These are phyloP conservation scores for Didymella segeticola DNA, from an alignment of 2,329 filamentous ascomycete genomes.

Conservation along the genomic window DNA sequence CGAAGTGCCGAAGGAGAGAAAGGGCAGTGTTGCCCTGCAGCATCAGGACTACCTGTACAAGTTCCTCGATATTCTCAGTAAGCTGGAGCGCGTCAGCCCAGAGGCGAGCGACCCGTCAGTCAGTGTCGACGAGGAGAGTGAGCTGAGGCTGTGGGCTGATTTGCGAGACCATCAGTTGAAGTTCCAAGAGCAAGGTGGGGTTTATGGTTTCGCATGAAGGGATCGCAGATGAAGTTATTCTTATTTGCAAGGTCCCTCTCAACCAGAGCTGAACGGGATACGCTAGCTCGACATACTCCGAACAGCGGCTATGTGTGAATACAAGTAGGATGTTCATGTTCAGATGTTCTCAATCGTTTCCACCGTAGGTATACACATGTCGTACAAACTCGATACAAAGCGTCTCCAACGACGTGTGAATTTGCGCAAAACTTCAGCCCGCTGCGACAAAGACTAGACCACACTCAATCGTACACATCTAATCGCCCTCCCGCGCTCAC, in stretches of 20 bases:
- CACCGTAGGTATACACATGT: constrained; percentile 1
- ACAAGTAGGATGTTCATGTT: not conserved
- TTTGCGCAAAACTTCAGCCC: not conserved
- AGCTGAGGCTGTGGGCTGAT: constrained; percentile 79
- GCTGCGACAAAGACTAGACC: not conserved
- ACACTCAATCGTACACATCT: not conserved
- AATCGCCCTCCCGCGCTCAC: constrained; percentile 20
- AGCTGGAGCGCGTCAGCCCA: constrained; percentile 70
- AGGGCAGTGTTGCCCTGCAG: constrained; percentile 60
- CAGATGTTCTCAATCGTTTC: not conserved
- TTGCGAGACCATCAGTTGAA: constrained; percentile 78
- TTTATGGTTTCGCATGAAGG: constrained; percentile 47
- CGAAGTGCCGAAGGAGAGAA: constrained; percentile 63
- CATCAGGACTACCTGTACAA: constrained; percentile 74
- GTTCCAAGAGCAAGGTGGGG: constrained; percentile 71
- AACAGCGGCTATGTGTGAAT: no score
- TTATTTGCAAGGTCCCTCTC: not conserved
- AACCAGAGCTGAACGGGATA: not conserved
- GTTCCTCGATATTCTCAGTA: constrained; percentile 77
- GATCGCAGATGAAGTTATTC: not conserved
- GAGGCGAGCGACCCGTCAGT: constrained; percentile 40
- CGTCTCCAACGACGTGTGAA: not conserved
- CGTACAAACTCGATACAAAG: not conserved
- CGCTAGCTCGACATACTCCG: no score
- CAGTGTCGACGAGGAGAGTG: constrained; percentile 71